Base-by-base conservation (phyloP, 352 stramenopile species). In the Pythium dissotocum region DNA sequence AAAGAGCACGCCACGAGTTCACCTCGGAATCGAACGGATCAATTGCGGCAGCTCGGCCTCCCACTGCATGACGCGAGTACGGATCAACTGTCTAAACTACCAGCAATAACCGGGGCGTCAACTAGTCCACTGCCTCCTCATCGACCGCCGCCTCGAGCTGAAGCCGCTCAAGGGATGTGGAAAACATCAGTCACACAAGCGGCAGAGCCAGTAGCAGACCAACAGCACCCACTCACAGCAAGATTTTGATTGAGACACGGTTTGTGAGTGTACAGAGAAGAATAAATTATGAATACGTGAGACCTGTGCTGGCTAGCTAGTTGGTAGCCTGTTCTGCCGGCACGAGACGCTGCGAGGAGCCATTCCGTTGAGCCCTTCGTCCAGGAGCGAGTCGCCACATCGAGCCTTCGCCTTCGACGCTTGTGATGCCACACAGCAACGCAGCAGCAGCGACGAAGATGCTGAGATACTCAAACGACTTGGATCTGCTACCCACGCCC, bases 391-490 rank as follows among this genome's bases (percentile, higher is more conserved):
- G 48, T 1, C 52, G 35, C 61, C 61, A 67, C 36, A 61, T 33
- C 18, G 52, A 67, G 4, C 51, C 52, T 54, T 73, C 67, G 21
- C 56, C 61, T 18, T 73, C 61, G 48, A 73, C 49, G 1, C 36
- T 53, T n/a, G 61, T 69, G 30, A 65, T 46, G 1, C 6, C 44
- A 52, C 61, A 73, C n/a, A 73, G 28, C n/a, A 75, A 7, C 14
- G 63, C 62, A 21, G 63, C 21, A 10, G 12, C 24, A 2, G 54
- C 63, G 62, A 83, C 65, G 51, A 83, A 76, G 6, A 75, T 71
- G 40, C 74, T 87, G 32, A 87, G 49, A 40, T 82, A 84, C 59
- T 75, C 28, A 58, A 83, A 85, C 14, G 73, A 78, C 35, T 60
- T 60, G 16, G 67, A 63, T 8, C 73, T 70, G 40, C 64, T 64